A percentile compares a stretch with the other conserved stretches of the same genome.
phyloP scores from a whole-genome alignment of 805 yeast species.

The Scheffersomyces stipitis region DNA sequence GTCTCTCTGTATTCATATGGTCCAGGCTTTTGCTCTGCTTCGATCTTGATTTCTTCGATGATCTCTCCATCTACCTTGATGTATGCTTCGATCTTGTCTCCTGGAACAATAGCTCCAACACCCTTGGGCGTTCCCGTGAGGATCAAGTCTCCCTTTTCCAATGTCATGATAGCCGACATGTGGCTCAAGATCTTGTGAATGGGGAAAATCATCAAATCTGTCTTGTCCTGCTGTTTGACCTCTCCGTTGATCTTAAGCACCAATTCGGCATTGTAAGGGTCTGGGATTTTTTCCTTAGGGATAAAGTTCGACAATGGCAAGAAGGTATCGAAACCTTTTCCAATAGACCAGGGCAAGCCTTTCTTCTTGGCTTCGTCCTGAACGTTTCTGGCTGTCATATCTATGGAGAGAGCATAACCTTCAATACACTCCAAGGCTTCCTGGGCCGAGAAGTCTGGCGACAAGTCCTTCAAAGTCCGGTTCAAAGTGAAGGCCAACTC shows the following conservation, averaged over 20 bases:
- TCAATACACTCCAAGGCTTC: constrained; percentile 78
- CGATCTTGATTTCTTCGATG: constrained; percentile 53
- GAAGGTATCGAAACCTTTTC: constrained; percentile 96
- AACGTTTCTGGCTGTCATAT: constrained; percentile 93
- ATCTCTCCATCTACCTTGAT: constrained; percentile 55
- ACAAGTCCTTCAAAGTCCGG: constrained; percentile 59
- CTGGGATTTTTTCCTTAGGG: constrained; percentile 61
- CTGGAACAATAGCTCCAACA: constrained; percentile 81
- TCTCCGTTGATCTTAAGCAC: constrained; percentile 69
- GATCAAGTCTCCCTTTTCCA: constrained; percentile 86
- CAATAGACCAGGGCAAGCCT: constrained; percentile 96
- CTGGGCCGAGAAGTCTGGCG: constrained; percentile 55
- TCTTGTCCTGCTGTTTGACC: constrained; percentile 68
- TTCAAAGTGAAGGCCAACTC: constrained; percentile 83
- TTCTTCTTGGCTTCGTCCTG: constrained; percentile 92
- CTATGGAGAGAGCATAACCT: constrained; percentile 89
- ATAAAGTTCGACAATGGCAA: constrained; percentile 80
- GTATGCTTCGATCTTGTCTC: constrained; percentile 72
- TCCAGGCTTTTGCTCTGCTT: constrained; percentile 53
- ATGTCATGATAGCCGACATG: constrained; percentile 86
- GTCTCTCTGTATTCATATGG: constrained; percentile 40
- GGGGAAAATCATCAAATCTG: constrained; percentile 84
- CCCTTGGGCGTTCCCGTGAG: constrained; percentile 98
- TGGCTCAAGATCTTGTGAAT: constrained; percentile 76
- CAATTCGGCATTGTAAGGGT: constrained; percentile 70